A percentile compares a stretch with the other conserved stretches of the same genome.
These are phyloP conservation scores for Pyrenophora teres DNA, from an alignment of 2,329 filamentous ascomycete genomes.

Conservation along the genomic window DNA sequence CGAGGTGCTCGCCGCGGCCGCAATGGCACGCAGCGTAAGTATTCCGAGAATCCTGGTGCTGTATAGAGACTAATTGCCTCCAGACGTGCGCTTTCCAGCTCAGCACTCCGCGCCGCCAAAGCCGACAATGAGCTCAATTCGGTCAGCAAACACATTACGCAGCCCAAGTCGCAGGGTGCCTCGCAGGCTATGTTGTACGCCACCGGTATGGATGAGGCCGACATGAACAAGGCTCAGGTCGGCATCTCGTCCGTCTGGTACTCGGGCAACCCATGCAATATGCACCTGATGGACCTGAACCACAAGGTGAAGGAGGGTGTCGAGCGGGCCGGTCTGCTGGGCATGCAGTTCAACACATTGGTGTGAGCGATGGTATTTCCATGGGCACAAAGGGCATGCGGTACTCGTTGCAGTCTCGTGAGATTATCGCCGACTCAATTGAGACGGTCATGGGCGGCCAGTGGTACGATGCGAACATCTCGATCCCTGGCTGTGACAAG, in stretches of 20 bases:
- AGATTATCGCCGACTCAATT: conserved; percentile 96
- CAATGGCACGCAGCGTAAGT: conserved; percentile 44
- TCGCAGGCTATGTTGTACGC: conserved; percentile 99
- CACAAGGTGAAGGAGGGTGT: conserved; percentile 75
- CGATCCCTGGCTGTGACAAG: conserved; percentile 97
- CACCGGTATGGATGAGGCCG: conserved; percentile 81
- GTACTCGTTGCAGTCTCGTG: conserved; percentile 90
- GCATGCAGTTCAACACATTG: conserved; percentile 99
- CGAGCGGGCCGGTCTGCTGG: conserved; percentile 76
- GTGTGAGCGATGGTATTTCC: conserved; percentile 95
- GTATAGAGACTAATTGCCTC: conserved; percentile 20
- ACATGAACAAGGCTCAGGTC: conserved; percentile 96
- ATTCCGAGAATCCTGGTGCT: background rate
- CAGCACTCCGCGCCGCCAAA: conserved; percentile 34
- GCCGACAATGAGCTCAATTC: conserved; percentile 65
- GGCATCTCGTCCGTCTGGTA: conserved; percentile 99
- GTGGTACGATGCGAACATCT: conserved; percentile 98
- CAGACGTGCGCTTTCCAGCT: conserved; percentile 45
- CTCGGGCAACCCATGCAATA: conserved; percentile 98
- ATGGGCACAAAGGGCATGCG: conserved; percentile 99
- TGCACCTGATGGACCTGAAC: conserved; percentile 93
- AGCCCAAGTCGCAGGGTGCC: conserved; percentile 96
- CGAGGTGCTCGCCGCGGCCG: conserved; percentile 34
- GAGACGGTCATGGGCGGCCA: conserved; percentile 99
- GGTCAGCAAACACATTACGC: conserved; percentile 82